Evolutionary conservation across 2,329 filamentous ascomycete species (phyloP).

Genomic region (Penicillium sp.): DNA sequence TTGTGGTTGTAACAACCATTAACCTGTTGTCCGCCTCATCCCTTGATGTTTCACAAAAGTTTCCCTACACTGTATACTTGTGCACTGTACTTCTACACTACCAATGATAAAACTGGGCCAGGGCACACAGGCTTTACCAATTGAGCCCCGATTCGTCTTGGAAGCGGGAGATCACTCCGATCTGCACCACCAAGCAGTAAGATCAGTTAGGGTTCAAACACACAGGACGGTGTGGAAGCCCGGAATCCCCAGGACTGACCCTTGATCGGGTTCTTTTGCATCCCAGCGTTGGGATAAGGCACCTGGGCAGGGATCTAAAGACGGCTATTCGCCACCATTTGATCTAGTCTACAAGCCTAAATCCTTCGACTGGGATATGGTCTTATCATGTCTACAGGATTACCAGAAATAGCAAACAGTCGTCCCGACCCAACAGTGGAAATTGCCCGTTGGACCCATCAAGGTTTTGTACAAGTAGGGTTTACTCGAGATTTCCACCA

Average conservation of each 20-base stretch:
- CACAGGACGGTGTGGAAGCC: not conserved
- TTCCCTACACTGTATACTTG: too few species aligned
- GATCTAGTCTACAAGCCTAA: too few species aligned
- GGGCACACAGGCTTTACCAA: not conserved
- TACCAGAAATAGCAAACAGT: not conserved
- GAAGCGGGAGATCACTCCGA: constrained; percentile 8
- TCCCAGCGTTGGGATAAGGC: too few species aligned
- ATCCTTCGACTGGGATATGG: too few species aligned
- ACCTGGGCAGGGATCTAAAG: too few species aligned
- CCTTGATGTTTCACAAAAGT: too few species aligned
- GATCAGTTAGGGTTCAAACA: not conserved
- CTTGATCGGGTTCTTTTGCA: not conserved
- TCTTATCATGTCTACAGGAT: too few species aligned
- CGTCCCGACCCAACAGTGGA: not conserved
- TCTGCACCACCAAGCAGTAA: constrained; percentile 1
- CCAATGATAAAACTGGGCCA: not conserved
- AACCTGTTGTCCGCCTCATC: too few species aligned
- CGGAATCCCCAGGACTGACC: not conserved
- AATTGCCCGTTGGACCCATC: not conserved
- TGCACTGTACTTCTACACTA: too few species aligned
- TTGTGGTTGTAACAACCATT: too few species aligned
- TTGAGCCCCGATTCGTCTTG: not conserved
- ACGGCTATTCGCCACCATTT: too few species aligned
- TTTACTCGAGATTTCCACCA: not conserved
- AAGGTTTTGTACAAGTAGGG: not conserved